Percentiles rank a stretch among this genome's conserved stretches.
These are phyloP conservation scores for Fusarium ambrosium DNA, from an alignment of 2,329 filamentous ascomycete species.

Conservation along the genomic window DNA sequence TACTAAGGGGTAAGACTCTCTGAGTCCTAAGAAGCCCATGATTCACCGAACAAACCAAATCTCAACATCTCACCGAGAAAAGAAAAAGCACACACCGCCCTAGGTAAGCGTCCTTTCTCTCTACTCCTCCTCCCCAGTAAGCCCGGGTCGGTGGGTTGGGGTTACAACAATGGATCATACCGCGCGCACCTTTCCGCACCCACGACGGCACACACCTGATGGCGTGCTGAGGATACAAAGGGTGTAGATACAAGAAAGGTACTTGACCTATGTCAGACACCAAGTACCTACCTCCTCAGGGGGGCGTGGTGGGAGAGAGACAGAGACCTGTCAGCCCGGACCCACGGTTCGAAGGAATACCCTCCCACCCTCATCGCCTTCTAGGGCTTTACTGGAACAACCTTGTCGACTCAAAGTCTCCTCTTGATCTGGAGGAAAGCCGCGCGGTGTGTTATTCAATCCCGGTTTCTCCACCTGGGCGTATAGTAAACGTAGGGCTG, in stretches of 20 bases:
- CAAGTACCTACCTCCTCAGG: constrained; percentile 23
- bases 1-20: background rate
- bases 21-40: background rate
- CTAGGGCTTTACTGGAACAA: constrained; percentile 32
- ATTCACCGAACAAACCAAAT: constrained; percentile 1
- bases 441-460: background rate
- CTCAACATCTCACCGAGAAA: background rate
- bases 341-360: constrained; percentile 29
- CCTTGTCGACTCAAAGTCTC: background rate
- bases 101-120: background rate
- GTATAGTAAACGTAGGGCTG: constrained; percentile 25
- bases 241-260: constrained; percentile 12
- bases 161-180: constrained; percentile 34
- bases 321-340: constrained; percentile 5
- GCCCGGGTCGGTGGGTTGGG: constrained; percentile 42
- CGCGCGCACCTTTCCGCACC: constrained; percentile 11
- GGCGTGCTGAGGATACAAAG: constrained; percentile 14
- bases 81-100: constrained; percentile 2
- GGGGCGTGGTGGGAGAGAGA: background rate
- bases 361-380: constrained; percentile 29
- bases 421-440: background rate
- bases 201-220: background rate
- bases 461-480: constrained; percentile 7
- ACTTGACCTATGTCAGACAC: constrained; percentile 38
- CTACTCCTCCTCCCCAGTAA: background rate